Evolutionary conservation across 2,329 filamentous ascomycete genomes (phyloP), one percentile per base, ranked within the genome.

Genomic region (Alternaria viburni): DNA sequence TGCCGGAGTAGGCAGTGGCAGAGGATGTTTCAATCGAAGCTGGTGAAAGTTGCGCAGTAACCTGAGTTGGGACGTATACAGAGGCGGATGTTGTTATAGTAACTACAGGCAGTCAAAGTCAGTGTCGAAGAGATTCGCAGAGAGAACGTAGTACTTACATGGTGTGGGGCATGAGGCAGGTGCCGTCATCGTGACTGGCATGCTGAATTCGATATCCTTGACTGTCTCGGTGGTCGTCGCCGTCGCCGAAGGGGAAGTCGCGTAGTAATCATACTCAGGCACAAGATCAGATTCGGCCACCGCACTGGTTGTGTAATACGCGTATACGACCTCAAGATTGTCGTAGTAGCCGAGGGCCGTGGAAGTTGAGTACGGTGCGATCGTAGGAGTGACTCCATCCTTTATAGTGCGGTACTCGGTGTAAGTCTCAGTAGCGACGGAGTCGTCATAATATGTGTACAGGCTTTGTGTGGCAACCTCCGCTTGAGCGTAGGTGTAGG

Each of bases 101-200:
- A 36, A 72, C 58, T 64, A 45, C 13, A 19, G 30, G 13, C 19
- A 54, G 50, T 61, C 13, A 26, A 30, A 26, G 47, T 50, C 11
- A 54, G 28, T 13, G 23, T 49, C 8, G 17, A 44, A 17, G 12
- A 12, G 5, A 36, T 25, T 28, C 12, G 21, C 25, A 15, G 12
- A 43, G 47, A 10, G 8, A 8, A 15, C 17, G 28, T 12, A 12
- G 41, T 21, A 61, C 61, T 30, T 45, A 64, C 61, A 77, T 66
- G 21, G 15, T 1, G 71, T 75, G 1, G 75, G 60, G 51, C 76
- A 78, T 7, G 62, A 72, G 2, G 73, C 44, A 11, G 76, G 76
- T 4, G 74, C 72, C 5, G 74, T 77, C 63, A 74, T 74, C 4
- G 74, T 77, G 1, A 77, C 74, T 3, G 66, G 67, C 76, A 78